Conservation (phyloP, 495 filamentous ascomycete genomes). For the Lentithecium fluviatile region DNA sequence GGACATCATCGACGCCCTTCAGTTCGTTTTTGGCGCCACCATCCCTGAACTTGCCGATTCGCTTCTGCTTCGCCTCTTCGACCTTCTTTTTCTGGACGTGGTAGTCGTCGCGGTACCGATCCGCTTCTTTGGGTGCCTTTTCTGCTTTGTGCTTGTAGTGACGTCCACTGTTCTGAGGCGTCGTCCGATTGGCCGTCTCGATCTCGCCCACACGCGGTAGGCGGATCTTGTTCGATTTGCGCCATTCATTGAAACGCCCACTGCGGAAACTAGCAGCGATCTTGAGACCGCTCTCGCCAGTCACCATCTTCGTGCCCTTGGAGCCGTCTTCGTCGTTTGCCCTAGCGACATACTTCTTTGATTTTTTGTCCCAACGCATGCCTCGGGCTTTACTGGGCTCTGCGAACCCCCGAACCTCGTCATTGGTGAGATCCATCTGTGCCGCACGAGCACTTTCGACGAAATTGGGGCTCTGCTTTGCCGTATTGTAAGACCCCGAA, state of each 20-base stretch:
- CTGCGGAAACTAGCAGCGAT: constrained; percentile 90
- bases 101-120: constrained; percentile 86
- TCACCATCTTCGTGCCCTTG: constrained; percentile 77
- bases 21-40: constrained; percentile 73
- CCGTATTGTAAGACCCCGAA: constrained; percentile 59
- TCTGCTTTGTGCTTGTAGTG: constrained; percentile 78
- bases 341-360: constrained; percentile 86
- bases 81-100: constrained; percentile 87
- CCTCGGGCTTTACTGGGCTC: constrained; percentile 64
- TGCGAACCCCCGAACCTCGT: constrained; percentile 71
- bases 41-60: constrained; percentile 68
- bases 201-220: constrained; percentile 79
- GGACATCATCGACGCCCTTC: constrained; percentile 77
- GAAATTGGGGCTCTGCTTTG: constrained; percentile 65
- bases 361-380: constrained; percentile 95
- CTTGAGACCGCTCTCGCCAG: constrained; percentile 90
- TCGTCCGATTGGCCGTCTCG: constrained; percentile 55
- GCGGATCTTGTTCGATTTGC: constrained; percentile 70
- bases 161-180: constrained; percentile 39
- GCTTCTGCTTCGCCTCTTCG: constrained; percentile 79
- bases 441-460: constrained; percentile 75
- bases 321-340: constrained; percentile 94
- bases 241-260: constrained; percentile 91
- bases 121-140: constrained; percentile 85
- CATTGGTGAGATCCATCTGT: constrained; percentile 85